Conservation (phyloP, 2,329 filamentous ascomycete genomes). For the Ophiostoma australiae region DNA sequence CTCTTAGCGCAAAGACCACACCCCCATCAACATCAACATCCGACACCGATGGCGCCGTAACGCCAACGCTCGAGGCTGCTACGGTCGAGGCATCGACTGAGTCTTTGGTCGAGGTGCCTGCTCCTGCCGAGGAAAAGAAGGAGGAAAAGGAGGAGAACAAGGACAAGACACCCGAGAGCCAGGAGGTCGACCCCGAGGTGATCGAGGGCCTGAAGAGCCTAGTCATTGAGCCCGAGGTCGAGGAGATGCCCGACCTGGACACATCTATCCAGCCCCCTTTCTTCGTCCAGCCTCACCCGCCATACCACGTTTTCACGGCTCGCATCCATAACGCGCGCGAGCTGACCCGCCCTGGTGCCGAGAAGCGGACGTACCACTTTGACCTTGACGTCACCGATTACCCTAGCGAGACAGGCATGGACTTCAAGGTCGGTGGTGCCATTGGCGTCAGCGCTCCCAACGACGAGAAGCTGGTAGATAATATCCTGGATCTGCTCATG, state of each 20-base stretch:
- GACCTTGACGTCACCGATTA: constrained; percentile 96
- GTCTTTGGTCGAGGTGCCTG: background rate
- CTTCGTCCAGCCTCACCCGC: constrained; percentile 92
- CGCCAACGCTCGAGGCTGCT: constrained; percentile 23
- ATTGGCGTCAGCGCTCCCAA: constrained; percentile 93
- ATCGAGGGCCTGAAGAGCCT: constrained; percentile 30
- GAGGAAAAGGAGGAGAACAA: background rate
- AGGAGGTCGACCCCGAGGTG: constrained; percentile 21
- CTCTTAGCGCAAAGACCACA: constrained; percentile 43
- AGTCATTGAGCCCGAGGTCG: constrained; percentile 36
- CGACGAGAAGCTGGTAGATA: constrained; percentile 68
- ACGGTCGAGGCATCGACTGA: background rate
- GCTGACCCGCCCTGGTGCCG: constrained; percentile 78
- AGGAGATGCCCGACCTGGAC: constrained; percentile 40
- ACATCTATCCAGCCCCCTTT: constrained; percentile 68
- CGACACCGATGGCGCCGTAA: constrained; percentile 14
- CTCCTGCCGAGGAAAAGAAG: background rate
- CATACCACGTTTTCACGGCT: constrained; percentile 87
- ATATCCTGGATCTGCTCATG: constrained; percentile 74
- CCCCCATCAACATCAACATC: constrained; percentile 30
- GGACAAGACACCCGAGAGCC: constrained; percentile 17
- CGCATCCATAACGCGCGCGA: constrained; percentile 79
- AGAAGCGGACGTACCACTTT: constrained; percentile 97
- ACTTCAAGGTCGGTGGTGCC: constrained; percentile 94
- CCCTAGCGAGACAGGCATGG: constrained; percentile 70